Conservation (phyloP, 2,329 filamentous ascomycete species). For the Hypoxylon sp. region DNA sequence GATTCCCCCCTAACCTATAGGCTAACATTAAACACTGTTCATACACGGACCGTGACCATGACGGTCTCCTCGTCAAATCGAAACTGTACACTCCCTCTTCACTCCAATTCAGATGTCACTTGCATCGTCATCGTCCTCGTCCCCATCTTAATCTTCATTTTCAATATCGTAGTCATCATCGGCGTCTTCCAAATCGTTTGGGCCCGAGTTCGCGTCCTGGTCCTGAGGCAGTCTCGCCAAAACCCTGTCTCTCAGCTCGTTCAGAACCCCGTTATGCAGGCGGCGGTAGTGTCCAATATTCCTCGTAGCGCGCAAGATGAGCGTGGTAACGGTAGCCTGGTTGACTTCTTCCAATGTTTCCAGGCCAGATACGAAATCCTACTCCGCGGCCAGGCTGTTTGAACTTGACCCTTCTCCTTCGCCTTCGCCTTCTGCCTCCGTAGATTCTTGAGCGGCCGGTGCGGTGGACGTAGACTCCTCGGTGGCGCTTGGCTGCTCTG, state of each 20-base stretch:
- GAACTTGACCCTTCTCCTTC: slow-evolving; percentile 34
- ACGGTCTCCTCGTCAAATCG: slow-evolving; percentile 9
- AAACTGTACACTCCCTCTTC: not conserved
- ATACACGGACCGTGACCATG: slow-evolving; percentile 19
- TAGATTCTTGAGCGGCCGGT: slow-evolving; percentile 27
- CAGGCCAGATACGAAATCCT: slow-evolving; percentile 45
- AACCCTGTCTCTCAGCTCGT: slow-evolving; percentile 19
- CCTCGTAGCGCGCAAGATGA: slow-evolving; percentile 30
- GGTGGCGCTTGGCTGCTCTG: slow-evolving; percentile 2
- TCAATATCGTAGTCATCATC: slow-evolving; percentile 15
- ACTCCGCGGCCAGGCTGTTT: slow-evolving; percentile 44
- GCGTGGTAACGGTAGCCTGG: slow-evolving; percentile 19
- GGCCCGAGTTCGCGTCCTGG: slow-evolving; percentile 2
- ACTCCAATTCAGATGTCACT: not conserved
- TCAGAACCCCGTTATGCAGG: slow-evolving; percentile 19
- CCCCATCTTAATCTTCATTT: not conserved
- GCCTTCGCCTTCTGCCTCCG: slow-evolving; percentile 22
- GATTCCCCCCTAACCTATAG: not conserved
- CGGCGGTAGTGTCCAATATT: slow-evolving; percentile 32
- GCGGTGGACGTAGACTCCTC: slow-evolving; percentile 11
- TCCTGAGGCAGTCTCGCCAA: slow-evolving; percentile 26
- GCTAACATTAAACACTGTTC: slow-evolving; percentile 23
- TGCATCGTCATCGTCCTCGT: not conserved
- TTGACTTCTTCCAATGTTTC: slow-evolving; percentile 43
- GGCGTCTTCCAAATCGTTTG: slow-evolving; percentile 4